Conservation (phyloP, 345 rosid species). For the Euclidium syriacum region DNA sequence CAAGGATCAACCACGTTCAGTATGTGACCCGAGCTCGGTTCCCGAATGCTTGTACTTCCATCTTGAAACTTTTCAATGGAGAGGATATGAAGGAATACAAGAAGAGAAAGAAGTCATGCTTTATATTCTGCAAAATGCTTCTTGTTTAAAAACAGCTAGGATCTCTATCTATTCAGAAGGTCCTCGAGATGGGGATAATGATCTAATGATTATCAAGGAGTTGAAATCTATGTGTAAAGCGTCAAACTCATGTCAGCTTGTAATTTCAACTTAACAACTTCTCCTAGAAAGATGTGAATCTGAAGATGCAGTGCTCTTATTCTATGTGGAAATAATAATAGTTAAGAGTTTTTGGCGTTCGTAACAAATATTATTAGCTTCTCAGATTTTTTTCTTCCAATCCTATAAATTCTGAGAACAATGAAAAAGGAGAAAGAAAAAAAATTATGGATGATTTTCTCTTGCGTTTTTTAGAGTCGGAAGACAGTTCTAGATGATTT, state of each 20-base stretch:
- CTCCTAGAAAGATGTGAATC: too few species aligned
- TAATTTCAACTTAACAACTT: neutral
- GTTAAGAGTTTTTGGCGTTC: too few species aligned
- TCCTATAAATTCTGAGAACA: too few species aligned
- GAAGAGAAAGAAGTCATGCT: neutral
- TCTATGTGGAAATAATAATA: too few species aligned
- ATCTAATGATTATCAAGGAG: neutral
- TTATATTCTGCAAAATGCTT: neutral
- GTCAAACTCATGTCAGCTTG: constrained; percentile 10
- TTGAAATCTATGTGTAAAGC: neutral
- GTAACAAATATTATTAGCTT: too few species aligned
- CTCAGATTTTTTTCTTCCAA: too few species aligned
- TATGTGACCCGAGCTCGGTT: neutral
- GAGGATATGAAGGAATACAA: constrained; percentile 4
- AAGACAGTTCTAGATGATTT: too few species aligned
- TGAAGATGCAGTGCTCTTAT: too few species aligned
- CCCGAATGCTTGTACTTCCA: constrained; percentile 10
- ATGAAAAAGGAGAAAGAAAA: too few species aligned
- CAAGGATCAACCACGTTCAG: neutral
- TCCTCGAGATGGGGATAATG: neutral
- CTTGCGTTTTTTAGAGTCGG: too few species aligned
- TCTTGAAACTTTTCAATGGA: constrained; percentile 3
- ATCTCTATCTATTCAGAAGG: neutral
- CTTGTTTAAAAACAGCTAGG: constrained; percentile 4
- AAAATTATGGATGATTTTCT: too few species aligned